Base-by-base conservation (phyloP, 2,329 filamentous ascomycete species). In the Claviceps sp. region DNA sequence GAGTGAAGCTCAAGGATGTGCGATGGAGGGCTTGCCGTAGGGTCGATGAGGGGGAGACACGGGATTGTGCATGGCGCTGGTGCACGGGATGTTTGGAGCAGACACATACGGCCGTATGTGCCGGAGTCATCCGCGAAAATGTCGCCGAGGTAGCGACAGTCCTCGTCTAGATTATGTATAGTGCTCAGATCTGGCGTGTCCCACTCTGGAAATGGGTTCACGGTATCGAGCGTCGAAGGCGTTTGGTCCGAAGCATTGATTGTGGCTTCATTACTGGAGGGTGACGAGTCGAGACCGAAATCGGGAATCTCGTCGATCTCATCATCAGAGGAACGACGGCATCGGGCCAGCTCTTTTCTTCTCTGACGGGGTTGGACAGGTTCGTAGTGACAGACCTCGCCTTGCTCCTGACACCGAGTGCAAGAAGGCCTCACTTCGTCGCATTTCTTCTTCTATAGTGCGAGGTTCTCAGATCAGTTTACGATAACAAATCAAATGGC, bases 381-480 rank as follows among this genome's bases (percentile, higher is more conserved):
- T 53, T 77, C 75, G 55, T 79, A 79, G 2, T 67, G 62, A 58
- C 76, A 79, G 22, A 72, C 67, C 46, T 73, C 65, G 48, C 67
- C 67, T 42, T 71, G 69, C 60, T 79, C 76, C 43, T 64, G 58
- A 61, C 76, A 79, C 42, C 76, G 73, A 22, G 70, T 66, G 58
- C 76, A 79, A 46, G 67, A 65, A 2, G 76, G 76, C 7, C 74
- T 71, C 37, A 62, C 65, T 61, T 79, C 76, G 58, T 79, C 73
- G 58, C 76, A 79, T 64, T 79, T 79, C 62, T 79, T 79, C 62
- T 79, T 79, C 76, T 79, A 54, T 55, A 34, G 8, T 30, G 30
- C 30, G 8, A 43, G 11, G 37, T 20, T 30, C 51, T 34, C 30
- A 34, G 9, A 34, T 34, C 22, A 46, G 51, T 22, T 20, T 20